Conservation (phyloP, 1,284 basidiomycete genomes). For the Leccinum pachyderme region DNA sequence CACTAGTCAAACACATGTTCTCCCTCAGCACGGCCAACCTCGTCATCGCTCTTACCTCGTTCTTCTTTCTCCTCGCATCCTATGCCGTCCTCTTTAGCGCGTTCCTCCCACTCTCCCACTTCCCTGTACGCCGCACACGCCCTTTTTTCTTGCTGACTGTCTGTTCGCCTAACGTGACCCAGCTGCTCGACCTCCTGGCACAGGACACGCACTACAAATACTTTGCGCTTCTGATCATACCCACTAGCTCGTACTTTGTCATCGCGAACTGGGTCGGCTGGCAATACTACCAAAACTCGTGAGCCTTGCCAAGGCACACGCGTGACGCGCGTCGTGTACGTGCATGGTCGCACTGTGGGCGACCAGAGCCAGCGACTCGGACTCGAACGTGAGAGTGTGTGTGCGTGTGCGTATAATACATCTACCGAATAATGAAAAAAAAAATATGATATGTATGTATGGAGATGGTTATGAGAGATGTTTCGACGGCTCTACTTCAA, state of each 20-base stretch:
- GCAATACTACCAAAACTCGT: constrained; percentile 91
- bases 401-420: neutral
- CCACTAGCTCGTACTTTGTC: constrained; percentile 81
- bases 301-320: constrained; percentile 16
- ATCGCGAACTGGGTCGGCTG: constrained; percentile 98
- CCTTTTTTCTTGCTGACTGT: neutral
- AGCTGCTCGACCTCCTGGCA: constrained; percentile 64
- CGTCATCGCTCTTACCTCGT: constrained; percentile 44
- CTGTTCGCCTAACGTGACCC: constrained; percentile 14
- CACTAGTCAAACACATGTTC: constrained; percentile 19
- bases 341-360: neutral
- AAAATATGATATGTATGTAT: neutral
- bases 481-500: neutral
- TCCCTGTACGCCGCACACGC: constrained; percentile 42
- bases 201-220: constrained; percentile 89
- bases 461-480: neutral
- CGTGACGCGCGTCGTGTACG: constrained; percentile 5
- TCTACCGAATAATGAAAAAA: neutral
- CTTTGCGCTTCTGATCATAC: constrained; percentile 74
- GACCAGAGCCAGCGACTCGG: neutral
- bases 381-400: neutral
- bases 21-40: constrained; percentile 45
- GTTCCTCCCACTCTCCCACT: constrained; percentile 52
- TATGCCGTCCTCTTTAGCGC: constrained; percentile 68
- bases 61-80: constrained; percentile 57